phyloP scores from a whole-genome alignment of 2,329 filamentous ascomycete genomes.

The Fonsecaea erecta region DNA sequence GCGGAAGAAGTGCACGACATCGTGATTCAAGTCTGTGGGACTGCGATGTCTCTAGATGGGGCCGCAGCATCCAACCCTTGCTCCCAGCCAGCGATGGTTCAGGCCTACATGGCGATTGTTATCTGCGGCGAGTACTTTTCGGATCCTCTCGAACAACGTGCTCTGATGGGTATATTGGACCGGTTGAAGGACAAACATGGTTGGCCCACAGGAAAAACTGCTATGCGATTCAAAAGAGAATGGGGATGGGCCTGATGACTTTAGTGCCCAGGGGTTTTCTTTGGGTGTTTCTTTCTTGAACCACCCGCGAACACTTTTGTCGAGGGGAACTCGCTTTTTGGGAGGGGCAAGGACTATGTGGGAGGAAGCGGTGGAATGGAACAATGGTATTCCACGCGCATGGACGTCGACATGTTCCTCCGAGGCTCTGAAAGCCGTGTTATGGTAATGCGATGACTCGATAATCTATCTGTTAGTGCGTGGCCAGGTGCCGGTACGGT shows the following conservation, averaged over 20 bases:
- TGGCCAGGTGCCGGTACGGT: too few species aligned
- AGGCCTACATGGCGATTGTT: constrained; percentile 36
- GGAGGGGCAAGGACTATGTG: not conserved
- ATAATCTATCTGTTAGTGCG: too few species aligned
- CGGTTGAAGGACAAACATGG: constrained; percentile 58
- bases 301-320: not conserved
- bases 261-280: not conserved
- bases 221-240: constrained; percentile 53
- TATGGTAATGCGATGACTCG: too few species aligned
- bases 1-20: constrained; percentile 45
- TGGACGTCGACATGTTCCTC: not conserved
- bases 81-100: constrained; percentile 61
- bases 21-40: constrained; percentile 62
- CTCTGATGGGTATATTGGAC: constrained; percentile 36
- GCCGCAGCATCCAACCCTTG: constrained; percentile 62
- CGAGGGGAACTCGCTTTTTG: not conserved
- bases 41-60: constrained; percentile 63
- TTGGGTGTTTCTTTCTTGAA: not conserved
- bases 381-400: not conserved
- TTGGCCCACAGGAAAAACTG: constrained; percentile 57
- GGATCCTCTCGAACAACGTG: constrained; percentile 31
- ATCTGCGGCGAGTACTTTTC: constrained; percentile 36
- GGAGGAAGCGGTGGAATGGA: not conserved
- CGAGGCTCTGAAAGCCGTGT: too few species aligned
- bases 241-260: constrained; percentile 49